Conservation (phyloP, 805 yeast species). For the Yamadazyma sp. region DNA sequence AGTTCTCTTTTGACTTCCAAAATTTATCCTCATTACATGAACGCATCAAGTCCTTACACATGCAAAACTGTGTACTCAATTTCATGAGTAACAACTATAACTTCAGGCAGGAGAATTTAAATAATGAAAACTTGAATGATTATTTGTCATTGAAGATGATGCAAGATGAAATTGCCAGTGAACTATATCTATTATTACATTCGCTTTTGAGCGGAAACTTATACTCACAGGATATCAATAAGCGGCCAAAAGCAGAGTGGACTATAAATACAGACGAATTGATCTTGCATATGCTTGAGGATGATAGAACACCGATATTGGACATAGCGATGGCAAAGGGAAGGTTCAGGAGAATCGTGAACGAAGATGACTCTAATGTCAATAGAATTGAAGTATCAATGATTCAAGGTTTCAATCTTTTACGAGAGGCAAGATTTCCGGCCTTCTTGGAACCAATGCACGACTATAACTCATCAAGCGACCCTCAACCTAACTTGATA, state of each 20-base stretch:
- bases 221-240: slow-evolving; percentile 17
- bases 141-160: slow-evolving; percentile 35
- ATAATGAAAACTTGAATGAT: slow-evolving; percentile 49
- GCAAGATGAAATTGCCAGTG: slow-evolving; percentile 33
- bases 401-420: slow-evolving; percentile 39
- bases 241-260: slow-evolving; percentile 32
- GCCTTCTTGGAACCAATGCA: slow-evolving; percentile 33
- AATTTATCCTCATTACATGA: slow-evolving; percentile 51
- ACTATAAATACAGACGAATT: slow-evolving; percentile 39
- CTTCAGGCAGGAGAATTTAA: slow-evolving; percentile 48
- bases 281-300: slow-evolving; percentile 40
- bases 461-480: slow-evolving; percentile 2
- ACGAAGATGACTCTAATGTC: slow-evolving; percentile 42
- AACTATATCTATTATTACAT: slow-evolving; percentile 36
- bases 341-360: slow-evolving; percentile 29
- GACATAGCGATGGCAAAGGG: slow-evolving; percentile 39
- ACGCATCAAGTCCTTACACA: slow-evolving; percentile 51
- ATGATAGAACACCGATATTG: slow-evolving; percentile 39
- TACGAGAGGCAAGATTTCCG: slow-evolving; percentile 31
- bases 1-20: slow-evolving; percentile 68
- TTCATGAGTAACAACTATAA: slow-evolving; percentile 47
- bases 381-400: slow-evolving; percentile 35
- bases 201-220: slow-evolving; percentile 38
- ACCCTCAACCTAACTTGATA: slow-evolving; percentile 20
- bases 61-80: slow-evolving; percentile 42